Evolutionary conservation across 192 early-diverging fungal species (phyloP), one percentile per base, ranked within the genome.

Genomic region (Umbelopsis ramanniana): DNA sequence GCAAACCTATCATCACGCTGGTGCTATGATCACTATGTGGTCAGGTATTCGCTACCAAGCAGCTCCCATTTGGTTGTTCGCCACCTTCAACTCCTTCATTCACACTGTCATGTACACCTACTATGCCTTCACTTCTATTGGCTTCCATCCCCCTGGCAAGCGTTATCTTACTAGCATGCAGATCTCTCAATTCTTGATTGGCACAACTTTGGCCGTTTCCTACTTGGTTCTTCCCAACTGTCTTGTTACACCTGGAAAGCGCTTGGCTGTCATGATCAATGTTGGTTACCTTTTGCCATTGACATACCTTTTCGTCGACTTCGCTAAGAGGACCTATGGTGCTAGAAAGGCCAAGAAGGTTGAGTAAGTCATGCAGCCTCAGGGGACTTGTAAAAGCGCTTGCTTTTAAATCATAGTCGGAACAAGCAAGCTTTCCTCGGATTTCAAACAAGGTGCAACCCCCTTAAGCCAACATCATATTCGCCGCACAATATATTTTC

Each of bases 51-150:
- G 88, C 57, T 90, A 83, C 63, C 84, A 86, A 69, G 84, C 92
- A 0, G 88, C 91, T 2, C 85, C 87, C n/a, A 89, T 93, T 72
- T 93, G 93, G 87, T 90, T 94, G 69, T 94, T 93, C 73, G 93
- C 92, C 45, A 75, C 88, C 24, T 87, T 91, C 84, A 96, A 96
- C 84, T 93, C 93, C 19, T 93, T 94, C 68, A 91, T 96, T 47
- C 94, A 96, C 84, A 88, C 90, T 69, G 72, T 96, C 66, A 96
- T 96, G 93, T 96, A 94, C 81, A 78, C 76, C 46, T 94, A 94
- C 84, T 96, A 96, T 77, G 87, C 90, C 52, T 79, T 86, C 57
- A 93, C 93, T 12, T 89, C 88, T 50, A 55, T 94, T 57, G 92
- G 92, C 46, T 70, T 92, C 50, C 88, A 86, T 75, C 91, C 91